Conservation (phyloP, 805 yeast species). For the Blastobotrys americana region DNA sequence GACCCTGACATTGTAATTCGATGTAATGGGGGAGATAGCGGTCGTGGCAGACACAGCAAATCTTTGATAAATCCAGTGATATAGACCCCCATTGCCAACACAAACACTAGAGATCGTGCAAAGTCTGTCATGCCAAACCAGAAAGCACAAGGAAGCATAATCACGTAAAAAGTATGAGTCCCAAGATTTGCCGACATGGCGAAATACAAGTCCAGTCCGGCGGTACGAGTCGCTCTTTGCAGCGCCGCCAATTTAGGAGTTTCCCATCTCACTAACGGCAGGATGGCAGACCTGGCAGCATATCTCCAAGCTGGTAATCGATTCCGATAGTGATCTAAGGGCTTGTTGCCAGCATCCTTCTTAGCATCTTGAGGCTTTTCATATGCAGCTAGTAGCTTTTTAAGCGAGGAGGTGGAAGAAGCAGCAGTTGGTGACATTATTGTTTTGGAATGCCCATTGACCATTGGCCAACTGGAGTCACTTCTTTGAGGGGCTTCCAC, state of each 20-base stretch:
- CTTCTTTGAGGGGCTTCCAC: too few species aligned
- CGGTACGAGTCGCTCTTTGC: constrained; percentile 45
- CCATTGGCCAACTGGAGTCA: too few species aligned
- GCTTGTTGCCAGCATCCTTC: constrained; percentile 69
- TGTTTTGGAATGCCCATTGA: background rate
- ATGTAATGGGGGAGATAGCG: constrained; percentile 83
- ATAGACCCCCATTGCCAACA: constrained; percentile 54
- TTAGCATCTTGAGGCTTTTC: constrained; percentile 22
- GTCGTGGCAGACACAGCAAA: constrained; percentile 83
- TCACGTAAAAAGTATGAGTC: constrained; percentile 86
- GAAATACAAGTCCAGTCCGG: constrained; percentile 62
- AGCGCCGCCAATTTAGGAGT: constrained; percentile 49
- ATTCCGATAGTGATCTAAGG: constrained; percentile 55
- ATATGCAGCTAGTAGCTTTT: constrained; percentile 18
- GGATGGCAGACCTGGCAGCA: constrained; percentile 42
- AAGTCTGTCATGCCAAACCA: constrained; percentile 65
- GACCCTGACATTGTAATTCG: constrained; percentile 86
- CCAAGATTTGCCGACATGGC: constrained; percentile 86
- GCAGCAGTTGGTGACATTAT: background rate
- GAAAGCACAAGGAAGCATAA: constrained; percentile 75
- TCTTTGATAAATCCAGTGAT: constrained; percentile 72
- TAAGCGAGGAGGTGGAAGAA: constrained; percentile 16
- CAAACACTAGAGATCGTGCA: constrained; percentile 56
- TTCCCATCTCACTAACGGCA: constrained; percentile 57
- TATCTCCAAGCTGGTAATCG: constrained; percentile 44